Percentiles rank a stretch among this genome's conserved stretches.
Conservation (phyloP, 192 early-diverging fungal genomes). For the Linnemannia zychae region DNA sequence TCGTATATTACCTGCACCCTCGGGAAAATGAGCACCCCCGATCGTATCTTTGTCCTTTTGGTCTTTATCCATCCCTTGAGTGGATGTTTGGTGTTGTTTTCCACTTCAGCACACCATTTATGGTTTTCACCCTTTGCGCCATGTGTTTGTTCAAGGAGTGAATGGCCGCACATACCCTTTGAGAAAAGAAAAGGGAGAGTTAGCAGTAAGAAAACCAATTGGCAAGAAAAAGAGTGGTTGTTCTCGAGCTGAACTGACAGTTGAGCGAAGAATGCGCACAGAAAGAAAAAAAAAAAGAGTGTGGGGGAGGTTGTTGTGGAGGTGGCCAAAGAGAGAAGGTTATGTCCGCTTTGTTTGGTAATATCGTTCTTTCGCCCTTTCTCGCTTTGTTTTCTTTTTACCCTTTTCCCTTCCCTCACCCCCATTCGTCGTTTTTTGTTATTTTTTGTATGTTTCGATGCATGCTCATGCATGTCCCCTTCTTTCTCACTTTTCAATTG, state of each 20-base stretch:
- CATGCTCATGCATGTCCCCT: slow-evolving; percentile 21
- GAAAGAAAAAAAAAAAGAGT: background rate
- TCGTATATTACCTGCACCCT: background rate
- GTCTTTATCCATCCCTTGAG: background rate
- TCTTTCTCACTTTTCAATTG: background rate
- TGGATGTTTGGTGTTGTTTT: background rate
- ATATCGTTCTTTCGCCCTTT: background rate
- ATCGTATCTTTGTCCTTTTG: slow-evolving; percentile 3
- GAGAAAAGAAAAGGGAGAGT: background rate
- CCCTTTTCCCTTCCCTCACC: background rate
- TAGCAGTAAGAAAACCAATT: background rate
- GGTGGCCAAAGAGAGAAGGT: slow-evolving; percentile 2
- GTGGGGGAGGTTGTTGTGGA: slow-evolving; percentile 5
- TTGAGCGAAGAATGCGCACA: background rate
- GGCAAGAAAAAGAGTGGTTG: background rate
- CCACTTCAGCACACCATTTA: background rate
- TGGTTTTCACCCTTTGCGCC: background rate
- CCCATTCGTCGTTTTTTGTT: slow-evolving; percentile 3
- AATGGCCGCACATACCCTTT: background rate
- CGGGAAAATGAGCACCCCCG: slow-evolving; percentile 20
- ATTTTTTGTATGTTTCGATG: slow-evolving; percentile 14
- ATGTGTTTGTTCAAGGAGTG: slow-evolving; percentile 2
- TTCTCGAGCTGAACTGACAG: background rate
- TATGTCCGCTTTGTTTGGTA: slow-evolving; percentile 11
- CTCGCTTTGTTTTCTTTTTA: too few relatives aligned